Percentiles rank a stretch among this genome's conserved stretches.
These are phyloP conservation scores for Wakefieldia striispora DNA, from an alignment of 768 basidiomycete species.

Conservation along the genomic window DNA sequence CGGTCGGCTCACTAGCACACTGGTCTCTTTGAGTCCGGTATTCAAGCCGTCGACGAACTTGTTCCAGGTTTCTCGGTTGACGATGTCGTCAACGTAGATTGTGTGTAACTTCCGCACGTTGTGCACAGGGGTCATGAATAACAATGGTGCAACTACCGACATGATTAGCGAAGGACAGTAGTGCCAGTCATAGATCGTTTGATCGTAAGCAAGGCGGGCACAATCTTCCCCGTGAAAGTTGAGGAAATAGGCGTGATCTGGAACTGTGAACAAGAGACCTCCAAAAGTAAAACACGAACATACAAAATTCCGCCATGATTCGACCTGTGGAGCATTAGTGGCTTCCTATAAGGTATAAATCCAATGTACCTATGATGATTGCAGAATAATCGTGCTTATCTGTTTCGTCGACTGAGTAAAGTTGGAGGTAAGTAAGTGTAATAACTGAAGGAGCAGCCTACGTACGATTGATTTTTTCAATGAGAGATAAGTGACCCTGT, in stretches of 20 bases:
- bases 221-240: conserved; percentile 45
- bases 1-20: conserved; percentile 44
- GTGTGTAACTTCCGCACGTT: conserved; percentile 45
- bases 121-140: conserved; percentile 51
- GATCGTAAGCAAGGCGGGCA: conserved; percentile 38
- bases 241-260: conserved; percentile 37
- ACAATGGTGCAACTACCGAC: conserved; percentile 36
- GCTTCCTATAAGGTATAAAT: background rate
- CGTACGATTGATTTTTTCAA: conserved; percentile 28
- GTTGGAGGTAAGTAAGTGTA: background rate
- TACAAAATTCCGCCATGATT: conserved; percentile 31
- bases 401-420: conserved; percentile 11
- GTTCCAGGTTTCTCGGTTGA: conserved; percentile 42
- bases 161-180: conserved; percentile 37
- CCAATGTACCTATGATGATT: conserved; percentile 21
- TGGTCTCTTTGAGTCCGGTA: conserved; percentile 51
- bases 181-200: conserved; percentile 30
- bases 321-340: conserved; percentile 22
- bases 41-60: conserved; percentile 43
- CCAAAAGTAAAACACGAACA: background rate
- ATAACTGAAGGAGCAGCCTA: conserved; percentile 3
- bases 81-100: conserved; percentile 48
- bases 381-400: conserved; percentile 14
- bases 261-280: background rate
- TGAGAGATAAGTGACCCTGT: conserved; percentile 22